Evolutionary conservation across 345 rosid genomes (phyloP), one percentile per base, ranked within the genome.

Genomic region (Mangifera indica): DNA sequence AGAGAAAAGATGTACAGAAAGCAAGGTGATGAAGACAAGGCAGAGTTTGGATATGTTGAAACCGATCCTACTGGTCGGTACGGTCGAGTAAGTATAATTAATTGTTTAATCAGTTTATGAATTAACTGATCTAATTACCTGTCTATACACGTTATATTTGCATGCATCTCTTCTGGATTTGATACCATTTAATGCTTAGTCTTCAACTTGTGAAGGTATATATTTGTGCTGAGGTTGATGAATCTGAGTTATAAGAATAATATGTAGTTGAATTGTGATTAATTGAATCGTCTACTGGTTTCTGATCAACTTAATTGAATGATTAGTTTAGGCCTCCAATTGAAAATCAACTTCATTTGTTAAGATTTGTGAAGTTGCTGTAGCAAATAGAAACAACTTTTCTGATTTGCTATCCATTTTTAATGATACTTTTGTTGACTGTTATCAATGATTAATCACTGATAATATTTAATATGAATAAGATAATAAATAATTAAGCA

Each of bases 31-130:
- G 83, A 67, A 70, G 56, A 76, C 58, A 66, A 70, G 29, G 6
- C n/a, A 1, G 69, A 71, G 22, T 56, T 53, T 67, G 83, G 71
- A 32, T 79, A 75, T 32, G 76, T 68, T 25, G 82, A 80, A 74
- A 82, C 81, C 48, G 88, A 87, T 74, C 85, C 90, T 52, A 57
- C 79, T 0, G 82, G 85, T 32, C 84, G 90, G 2, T 87, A 87
- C 64, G 80, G 88, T 25, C 81, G 86, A 63, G 90, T 86, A 81
- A 78, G 87, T 80, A 63, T 56, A 12, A 29, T 22, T 59, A 25
- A 14, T 56, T 29, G 32, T 1, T 29, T 29, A 29, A 29, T 29
- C 32, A 29, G 32, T 29, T 5, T 29, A 29, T 3, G 3, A 4
- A 0, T 53, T 58, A 20, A n/a, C 44, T 24, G 7, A 18, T 72